Evolutionary conservation across 106 monocot genomes (phyloP).

Genomic region (Posidonia australis): DNA sequence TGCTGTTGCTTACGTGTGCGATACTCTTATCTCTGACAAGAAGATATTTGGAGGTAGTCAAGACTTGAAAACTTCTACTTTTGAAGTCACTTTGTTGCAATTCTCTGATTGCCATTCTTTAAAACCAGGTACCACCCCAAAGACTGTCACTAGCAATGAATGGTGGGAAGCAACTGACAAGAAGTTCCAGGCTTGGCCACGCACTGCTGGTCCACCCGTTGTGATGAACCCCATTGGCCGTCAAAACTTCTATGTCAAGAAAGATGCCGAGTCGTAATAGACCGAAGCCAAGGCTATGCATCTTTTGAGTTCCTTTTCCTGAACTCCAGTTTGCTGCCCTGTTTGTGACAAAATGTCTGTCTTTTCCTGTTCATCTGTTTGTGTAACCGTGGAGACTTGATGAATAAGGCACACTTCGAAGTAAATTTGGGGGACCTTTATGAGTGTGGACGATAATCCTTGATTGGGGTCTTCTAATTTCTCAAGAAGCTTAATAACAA

Average conservation of each 20-base stretch:
- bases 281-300: neutral
- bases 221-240: slow-evolving; percentile 82
- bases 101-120: neutral
- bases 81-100: neutral
- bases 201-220: slow-evolving; percentile 77
- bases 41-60: slow-evolving; percentile 48
- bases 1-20: slow-evolving; percentile 19
- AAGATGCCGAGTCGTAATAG: neutral
- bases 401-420: neutral
- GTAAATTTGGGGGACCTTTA: neutral
- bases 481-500: neutral
- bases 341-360: neutral
- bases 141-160: slow-evolving; percentile 42
- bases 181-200: slow-evolving; percentile 87
- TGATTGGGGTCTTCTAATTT: neutral
- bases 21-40: slow-evolving; percentile 21
- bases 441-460: neutral
- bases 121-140: slow-evolving; percentile 38
- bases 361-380: neutral
- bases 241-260: slow-evolving; percentile 85
- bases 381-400: neutral
- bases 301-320: neutral
- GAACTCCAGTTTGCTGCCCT: neutral
- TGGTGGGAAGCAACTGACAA: slow-evolving; percentile 79
- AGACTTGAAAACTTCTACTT: neutral